These are phyloP conservation scores for Fraxinus greggii DNA, from an alignment of 305 asterid species.

Conservation along the genomic window DNA sequence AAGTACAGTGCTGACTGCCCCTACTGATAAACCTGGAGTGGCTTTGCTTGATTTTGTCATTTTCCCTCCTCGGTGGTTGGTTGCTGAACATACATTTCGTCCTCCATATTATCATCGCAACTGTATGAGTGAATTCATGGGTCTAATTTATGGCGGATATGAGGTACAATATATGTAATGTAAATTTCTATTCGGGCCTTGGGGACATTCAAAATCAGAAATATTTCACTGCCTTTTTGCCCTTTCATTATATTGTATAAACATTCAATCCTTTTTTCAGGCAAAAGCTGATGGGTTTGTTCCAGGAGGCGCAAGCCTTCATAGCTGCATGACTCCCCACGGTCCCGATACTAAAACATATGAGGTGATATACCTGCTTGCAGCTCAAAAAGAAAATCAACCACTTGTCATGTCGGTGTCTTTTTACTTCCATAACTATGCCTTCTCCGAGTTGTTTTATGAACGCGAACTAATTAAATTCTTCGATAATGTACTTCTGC, in stretches of 20 bases:
- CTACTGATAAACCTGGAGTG: constrained; percentile 87
- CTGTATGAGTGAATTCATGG: constrained; percentile 99
- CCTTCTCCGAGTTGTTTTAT: background rate
- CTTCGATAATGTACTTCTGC: background rate
- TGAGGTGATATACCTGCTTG: constrained; percentile 53
- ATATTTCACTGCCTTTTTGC: background rate
- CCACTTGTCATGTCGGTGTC: background rate
- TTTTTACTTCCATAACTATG: background rate
- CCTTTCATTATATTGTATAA: constrained; percentile 5
- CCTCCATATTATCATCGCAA: constrained; percentile 98
- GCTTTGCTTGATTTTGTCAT: constrained; percentile 96
- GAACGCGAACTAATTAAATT: background rate
- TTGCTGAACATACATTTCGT: constrained; percentile 94
- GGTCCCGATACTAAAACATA: constrained; percentile 93
- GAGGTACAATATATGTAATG: constrained; percentile 50
- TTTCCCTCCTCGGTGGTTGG: constrained; percentile 95
- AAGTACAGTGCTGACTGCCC: constrained; percentile 88
- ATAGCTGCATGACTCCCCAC: constrained; percentile 98
- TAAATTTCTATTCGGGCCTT: background rate
- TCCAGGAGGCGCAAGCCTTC: constrained; percentile 98
- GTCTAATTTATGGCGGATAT: constrained; percentile 81
- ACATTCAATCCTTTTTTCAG: constrained; percentile 40
- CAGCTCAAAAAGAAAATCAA: background rate
- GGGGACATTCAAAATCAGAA: background rate
- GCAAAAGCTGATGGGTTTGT: constrained; percentile 97